These are phyloP conservation scores for Barnettozyma wickerhamii DNA, from an alignment of 805 yeast species.

Conservation along the genomic window DNA sequence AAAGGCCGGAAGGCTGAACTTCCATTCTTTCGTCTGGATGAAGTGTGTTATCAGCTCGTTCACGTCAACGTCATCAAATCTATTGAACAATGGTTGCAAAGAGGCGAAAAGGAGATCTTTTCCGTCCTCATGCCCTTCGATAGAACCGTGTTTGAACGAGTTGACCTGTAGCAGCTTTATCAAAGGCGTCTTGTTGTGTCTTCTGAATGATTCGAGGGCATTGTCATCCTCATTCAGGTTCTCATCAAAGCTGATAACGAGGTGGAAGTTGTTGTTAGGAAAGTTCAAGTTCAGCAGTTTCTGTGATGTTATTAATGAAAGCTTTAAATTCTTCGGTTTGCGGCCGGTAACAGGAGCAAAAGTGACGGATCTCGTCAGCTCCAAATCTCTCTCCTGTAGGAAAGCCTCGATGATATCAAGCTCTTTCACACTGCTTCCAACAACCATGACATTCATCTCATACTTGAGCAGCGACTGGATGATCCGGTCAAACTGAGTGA, in stretches of 20 bases:
- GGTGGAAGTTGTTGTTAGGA: slow-evolving; percentile 35
- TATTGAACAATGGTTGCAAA: not conserved
- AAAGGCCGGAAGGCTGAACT: slow-evolving; percentile 12
- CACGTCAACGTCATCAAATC: not conserved
- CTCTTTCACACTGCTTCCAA: slow-evolving; percentile 62
- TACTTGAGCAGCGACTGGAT: slow-evolving; percentile 19
- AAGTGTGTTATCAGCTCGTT: not conserved
- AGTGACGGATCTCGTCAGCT: slow-evolving; percentile 57
- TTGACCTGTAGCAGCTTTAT: slow-evolving; percentile 41
- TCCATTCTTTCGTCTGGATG: slow-evolving; percentile 14
- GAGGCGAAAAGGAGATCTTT: not conserved
- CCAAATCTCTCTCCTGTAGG: slow-evolving; percentile 64
- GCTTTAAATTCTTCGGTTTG: slow-evolving; percentile 13
- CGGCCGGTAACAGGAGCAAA: slow-evolving; percentile 48
- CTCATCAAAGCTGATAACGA: slow-evolving; percentile 48
- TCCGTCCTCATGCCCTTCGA: not conserved
- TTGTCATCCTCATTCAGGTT: slow-evolving; percentile 29
- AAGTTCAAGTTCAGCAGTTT: slow-evolving; percentile 8
- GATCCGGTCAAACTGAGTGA: slow-evolving; percentile 47
- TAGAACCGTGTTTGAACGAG: slow-evolving; percentile 39
- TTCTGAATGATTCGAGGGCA: slow-evolving; percentile 26
- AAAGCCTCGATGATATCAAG: slow-evolving; percentile 76
- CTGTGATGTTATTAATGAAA: slow-evolving; percentile 3
- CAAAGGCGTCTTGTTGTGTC: slow-evolving; percentile 34
- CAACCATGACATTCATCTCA: slow-evolving; percentile 37